Evolutionary conservation across 257 asterid species (phyloP).

Genomic region (Solanum peruvianum): DNA sequence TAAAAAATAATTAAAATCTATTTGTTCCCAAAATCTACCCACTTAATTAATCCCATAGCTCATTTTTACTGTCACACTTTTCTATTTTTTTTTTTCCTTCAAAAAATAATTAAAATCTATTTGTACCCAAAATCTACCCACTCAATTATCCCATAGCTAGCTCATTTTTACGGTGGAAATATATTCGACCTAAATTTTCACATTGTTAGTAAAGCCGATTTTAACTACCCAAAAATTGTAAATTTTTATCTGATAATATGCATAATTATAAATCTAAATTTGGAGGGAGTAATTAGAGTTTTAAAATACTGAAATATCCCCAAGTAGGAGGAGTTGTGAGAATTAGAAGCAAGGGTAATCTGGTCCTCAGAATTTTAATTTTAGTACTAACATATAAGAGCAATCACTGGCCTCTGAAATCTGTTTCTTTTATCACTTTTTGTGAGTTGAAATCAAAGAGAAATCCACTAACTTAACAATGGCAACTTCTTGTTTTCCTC

Average conservation of each 20-base stretch:
- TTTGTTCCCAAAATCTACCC: no score
- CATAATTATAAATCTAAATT: not conserved
- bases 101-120: no score
- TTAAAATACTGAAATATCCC: not conserved
- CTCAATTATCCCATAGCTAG: not conserved
- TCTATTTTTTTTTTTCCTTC: no score
- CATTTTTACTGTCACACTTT: not conserved
- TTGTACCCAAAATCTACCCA: not conserved
- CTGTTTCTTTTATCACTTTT: not conserved
- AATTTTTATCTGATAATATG: not conserved
- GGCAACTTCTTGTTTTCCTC: conserved; percentile 22
- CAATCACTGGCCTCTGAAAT: not conserved
- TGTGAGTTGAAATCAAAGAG: not conserved
- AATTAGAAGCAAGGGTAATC: not conserved
- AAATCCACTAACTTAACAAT: conserved; percentile 6
- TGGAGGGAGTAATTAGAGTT: not conserved
- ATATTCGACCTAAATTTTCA: not conserved
- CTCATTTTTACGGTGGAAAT: not conserved
- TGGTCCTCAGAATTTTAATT: not conserved
- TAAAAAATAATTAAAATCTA: no score
- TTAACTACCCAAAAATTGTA: not conserved
- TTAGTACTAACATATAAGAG: not conserved
- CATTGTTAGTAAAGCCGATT: no score
- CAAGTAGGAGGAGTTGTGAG: not conserved
- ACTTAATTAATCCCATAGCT: not conserved